Evolutionary conservation across 352 stramenopile species (phyloP), one percentile per base, ranked within the genome.

Genomic region (Pythium phragmiticola): DNA sequence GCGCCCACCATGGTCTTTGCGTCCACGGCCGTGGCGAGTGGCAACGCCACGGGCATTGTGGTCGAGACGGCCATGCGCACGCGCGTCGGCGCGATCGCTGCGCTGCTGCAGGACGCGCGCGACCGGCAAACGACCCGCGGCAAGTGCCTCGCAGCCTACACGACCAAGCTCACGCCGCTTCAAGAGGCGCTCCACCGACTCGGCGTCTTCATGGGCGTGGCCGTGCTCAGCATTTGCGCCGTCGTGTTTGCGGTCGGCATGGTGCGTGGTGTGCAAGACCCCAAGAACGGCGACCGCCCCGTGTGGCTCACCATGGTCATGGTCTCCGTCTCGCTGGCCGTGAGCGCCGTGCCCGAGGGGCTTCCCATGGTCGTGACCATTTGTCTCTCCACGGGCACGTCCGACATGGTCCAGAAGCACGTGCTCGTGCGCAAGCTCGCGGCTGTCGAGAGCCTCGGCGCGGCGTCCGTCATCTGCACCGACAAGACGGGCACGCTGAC

Each of bases 401-500:
- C 82, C 3, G 76, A 80, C 23, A 94, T 95, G 87, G 73, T 88
- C 28, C 76, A 77, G 49, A 84, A 88, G 65, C 76, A 92, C 65
- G 86, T 92, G 41, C 77, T 95, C 0, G 84, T 97, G 7, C 87
- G 90, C 53, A 95, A 97, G 62, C 77, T 97, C 33, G 80, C 87
- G 7, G 81, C 92, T 6, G 78, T 92, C 16, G 76, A 91, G 66
- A 90, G 79, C 23, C 88, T 98, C 53, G 90, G 87, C 9, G 89
- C 94, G 7, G 95, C 92, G 4, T 97, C 90, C 6, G 91, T 98
- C 0, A 95, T 97, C 52, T 98, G 82, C 48, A 91, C 83, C 0
- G 95, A 98, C 75, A 98, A 98, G 78, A 98, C 95, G 0, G 95
- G 95, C 8, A 98, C 95, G 14, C 70, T 98, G 13, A 98, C 95